These are phyloP conservation scores for Lecanoromycetidae sp. DNA, from an alignment of 2,329 filamentous ascomycete genomes.

Conservation along the genomic window DNA sequence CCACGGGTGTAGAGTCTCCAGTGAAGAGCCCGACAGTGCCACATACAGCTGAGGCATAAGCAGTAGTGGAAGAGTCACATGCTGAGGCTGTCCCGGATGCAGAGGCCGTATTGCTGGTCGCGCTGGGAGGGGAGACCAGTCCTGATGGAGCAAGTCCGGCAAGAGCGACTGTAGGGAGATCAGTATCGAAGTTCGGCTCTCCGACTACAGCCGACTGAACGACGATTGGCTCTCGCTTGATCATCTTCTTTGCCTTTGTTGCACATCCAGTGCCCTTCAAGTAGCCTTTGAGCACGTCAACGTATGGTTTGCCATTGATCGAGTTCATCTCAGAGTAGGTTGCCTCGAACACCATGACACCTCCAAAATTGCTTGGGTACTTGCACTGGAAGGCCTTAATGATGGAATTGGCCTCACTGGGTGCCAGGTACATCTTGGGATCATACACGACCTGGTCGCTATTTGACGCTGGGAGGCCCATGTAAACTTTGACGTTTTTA, in stretches of 20 bases:
- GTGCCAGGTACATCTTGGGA: slow-evolving; percentile 35
- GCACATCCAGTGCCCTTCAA: slow-evolving; percentile 20
- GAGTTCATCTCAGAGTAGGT: slow-evolving; percentile 37
- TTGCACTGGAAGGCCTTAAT: slow-evolving; percentile 32
- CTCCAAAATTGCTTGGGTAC: slow-evolving; percentile 38
- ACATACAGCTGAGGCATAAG: background rate
- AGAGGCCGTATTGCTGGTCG: no score
- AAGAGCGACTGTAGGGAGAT: no score
- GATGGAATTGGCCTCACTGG: slow-evolving; percentile 34
- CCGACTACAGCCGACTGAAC: no score
- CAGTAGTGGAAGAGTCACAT: background rate
- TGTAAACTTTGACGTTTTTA: slow-evolving; percentile 38
- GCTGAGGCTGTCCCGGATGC: background rate
- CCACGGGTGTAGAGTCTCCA: background rate
- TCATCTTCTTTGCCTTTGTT: background rate
- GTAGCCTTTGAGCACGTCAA: slow-evolving; percentile 37
- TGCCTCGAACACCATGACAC: slow-evolving; percentile 50
- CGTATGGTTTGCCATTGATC: slow-evolving; percentile 34
- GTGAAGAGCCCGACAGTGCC: background rate
- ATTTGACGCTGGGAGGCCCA: slow-evolving; percentile 37
- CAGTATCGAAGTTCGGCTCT: no score
- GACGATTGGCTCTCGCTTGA: no score
- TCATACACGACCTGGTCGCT: slow-evolving; percentile 20
- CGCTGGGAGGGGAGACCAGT: no score
- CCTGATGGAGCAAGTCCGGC: no score